Base-by-base conservation (phyloP, 129 eudicot species). In the Artemisia tridentata region DNA sequence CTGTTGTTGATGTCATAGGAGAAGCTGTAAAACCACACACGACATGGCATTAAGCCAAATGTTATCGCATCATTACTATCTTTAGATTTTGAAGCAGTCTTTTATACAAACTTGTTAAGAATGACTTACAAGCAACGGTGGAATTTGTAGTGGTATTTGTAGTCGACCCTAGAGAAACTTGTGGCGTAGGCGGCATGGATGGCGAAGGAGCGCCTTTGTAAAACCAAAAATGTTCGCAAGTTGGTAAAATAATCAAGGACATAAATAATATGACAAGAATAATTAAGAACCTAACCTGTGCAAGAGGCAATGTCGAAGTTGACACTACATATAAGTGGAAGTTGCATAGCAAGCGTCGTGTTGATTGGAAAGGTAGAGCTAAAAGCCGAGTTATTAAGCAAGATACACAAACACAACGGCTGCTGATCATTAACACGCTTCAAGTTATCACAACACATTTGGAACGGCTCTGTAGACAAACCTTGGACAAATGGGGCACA, bases 401-500 rank as follows among this genome's bases (percentile, higher is more conserved):
- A 71, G 41, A 71, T 47, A 14, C 81, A 75, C 48, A 77, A 27
- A 29, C 81, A 78, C 21, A 27, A 43, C 1, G 81, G 77, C 53
- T 78, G 81, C 38, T 70, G 67, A 10, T 78, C 53, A 19, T 78
- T 78, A 13, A 78, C 67, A 15, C 58, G 77, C n/a, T 38, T 27
- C 31, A 78, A 1, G 67, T 63, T 78, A 27, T 78, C 81, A 25
- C 81, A 78, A 71, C 81, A 78, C 29, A 55, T 13, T 45, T 78
- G 81, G 9, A 72, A 21, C 3, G 81, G 81, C 41, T 6, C 31
- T 0, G 59, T 23, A 27, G 81, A 45, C 11, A 78, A 18, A 21
- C 77, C 81, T 63, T 78, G 81, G 45, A 78, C 81, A 0, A 63
- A 78, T 17, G 81, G 81, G 13, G 81, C 81, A 55, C 81, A 78